A percentile compares a stretch with the other conserved stretches of the same genome.
These are phyloP conservation scores for Leccinum boreale DNA, from an alignment of 768 basidiomycete genomes.

Conservation along the genomic window DNA sequence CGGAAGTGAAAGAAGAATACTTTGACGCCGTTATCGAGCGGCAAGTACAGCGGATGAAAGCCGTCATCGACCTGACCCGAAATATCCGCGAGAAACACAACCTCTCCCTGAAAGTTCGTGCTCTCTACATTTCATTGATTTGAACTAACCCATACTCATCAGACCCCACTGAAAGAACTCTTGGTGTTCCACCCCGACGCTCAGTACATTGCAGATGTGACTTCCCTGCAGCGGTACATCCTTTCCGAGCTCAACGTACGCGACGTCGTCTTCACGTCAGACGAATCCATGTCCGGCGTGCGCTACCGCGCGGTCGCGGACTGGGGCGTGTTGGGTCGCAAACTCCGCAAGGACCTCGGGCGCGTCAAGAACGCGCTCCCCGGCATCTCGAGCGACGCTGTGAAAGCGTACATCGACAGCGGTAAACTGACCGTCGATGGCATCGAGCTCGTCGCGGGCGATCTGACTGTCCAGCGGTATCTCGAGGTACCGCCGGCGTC, in stretches of 20 bases:
- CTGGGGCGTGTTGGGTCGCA: conserved; percentile 91
- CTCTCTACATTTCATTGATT: background rate
- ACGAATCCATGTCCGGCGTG: conserved; percentile 83
- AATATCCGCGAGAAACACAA: conserved; percentile 85
- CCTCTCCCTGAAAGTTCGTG: conserved; percentile 79
- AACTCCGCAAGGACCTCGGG: conserved; percentile 86
- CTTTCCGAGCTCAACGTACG: conserved; percentile 95
- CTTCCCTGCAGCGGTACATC: conserved; percentile 82
- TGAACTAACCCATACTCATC: conserved; percentile 1
- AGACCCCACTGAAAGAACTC: conserved; percentile 92
- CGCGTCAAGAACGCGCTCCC: conserved; percentile 90
- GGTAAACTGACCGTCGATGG: conserved; percentile 86
- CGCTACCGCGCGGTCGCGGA: conserved; percentile 91
- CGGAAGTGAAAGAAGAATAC: conserved; percentile 90
- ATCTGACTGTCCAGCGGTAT: conserved; percentile 87
- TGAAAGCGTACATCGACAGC: conserved; percentile 70
- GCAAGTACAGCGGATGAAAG: conserved; percentile 91
- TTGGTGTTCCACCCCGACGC: conserved; percentile 88
- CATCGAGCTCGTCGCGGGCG: conserved; percentile 86
- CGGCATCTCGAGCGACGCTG: conserved; percentile 70
- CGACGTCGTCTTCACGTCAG: conserved; percentile 82
- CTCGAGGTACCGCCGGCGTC: conserved; percentile 69
- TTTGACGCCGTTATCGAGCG: conserved; percentile 92
- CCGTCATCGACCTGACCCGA: conserved; percentile 89
- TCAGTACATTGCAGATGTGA: conserved; percentile 82